These are phyloP conservation scores for Quercus gilva DNA, from an alignment of 306 rosid species.

Conservation along the genomic window DNA sequence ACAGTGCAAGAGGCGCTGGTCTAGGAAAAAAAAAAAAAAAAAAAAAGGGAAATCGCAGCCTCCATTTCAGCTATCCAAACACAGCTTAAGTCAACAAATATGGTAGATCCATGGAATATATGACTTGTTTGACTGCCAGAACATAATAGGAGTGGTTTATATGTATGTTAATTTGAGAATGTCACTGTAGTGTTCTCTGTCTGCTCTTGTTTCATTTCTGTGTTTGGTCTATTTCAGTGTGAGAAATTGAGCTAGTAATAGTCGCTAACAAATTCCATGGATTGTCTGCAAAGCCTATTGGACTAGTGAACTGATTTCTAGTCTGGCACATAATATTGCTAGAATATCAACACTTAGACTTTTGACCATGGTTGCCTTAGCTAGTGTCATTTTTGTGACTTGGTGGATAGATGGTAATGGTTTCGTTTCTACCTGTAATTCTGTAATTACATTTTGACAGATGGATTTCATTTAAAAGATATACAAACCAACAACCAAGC, in stretches of 20 bases:
- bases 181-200: background rate
- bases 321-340: background rate
- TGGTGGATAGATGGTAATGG: background rate
- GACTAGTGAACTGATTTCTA: background rate
- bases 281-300: background rate
- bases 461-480: background rate
- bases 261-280: background rate
- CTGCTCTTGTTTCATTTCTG: background rate
- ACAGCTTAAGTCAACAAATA: background rate
- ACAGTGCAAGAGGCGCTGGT: too few species aligned
- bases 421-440: background rate
- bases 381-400: background rate
- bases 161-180: background rate
- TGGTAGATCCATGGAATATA: background rate
- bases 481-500: background rate
- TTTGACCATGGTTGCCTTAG: background rate
- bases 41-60: too few species aligned
- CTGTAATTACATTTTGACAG: background rate
- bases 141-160: background rate
- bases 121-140: background rate
- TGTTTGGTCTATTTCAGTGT: background rate
- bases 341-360: background rate
- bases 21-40: too few species aligned
- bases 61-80: too few species aligned
- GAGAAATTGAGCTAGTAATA: background rate